phyloP scores from a whole-genome alignment of 306 rosid species.

The Cercis canadensis region DNA sequence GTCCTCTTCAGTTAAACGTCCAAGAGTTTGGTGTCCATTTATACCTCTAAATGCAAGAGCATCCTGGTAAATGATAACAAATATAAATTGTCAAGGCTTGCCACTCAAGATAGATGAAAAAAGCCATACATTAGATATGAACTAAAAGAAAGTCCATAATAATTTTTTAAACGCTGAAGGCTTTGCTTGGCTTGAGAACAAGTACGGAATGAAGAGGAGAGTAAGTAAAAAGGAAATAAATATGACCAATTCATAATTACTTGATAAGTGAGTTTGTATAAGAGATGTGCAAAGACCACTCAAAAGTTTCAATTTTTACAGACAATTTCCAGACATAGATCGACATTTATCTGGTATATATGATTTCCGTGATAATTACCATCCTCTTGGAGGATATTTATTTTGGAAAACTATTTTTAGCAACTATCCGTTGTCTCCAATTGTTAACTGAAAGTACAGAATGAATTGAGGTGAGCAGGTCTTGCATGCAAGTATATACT shows the following conservation, averaged over 20 bases:
- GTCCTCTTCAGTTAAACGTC: conserved; percentile 48
- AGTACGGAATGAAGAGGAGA: conserved; percentile 28
- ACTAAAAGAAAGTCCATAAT: conserved; percentile 14
- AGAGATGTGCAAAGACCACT: too few relatives aligned
- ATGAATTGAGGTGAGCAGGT: too few relatives aligned
- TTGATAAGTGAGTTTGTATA: not conserved
- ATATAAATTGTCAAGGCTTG: conserved; percentile 36
- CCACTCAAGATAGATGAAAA: conserved; percentile 27
- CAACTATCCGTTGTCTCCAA: too few relatives aligned
- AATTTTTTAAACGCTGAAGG: conserved; percentile 8
- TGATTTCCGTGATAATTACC: too few relatives aligned
- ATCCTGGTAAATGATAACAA: conserved; percentile 58
- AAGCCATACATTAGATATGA: conserved; percentile 20
- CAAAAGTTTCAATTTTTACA: too few relatives aligned
- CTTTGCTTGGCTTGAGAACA: conserved; percentile 10
- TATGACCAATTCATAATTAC: not conserved
- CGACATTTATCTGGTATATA: too few relatives aligned
- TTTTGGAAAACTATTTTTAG: too few relatives aligned
- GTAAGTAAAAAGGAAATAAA: conserved; percentile 7
- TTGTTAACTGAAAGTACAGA: too few relatives aligned
- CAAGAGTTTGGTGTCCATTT: conserved; percentile 47
- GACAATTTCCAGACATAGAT: too few relatives aligned
- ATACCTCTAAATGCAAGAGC: conserved; percentile 45
- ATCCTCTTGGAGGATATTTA: too few relatives aligned
- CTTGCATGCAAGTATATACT: too few relatives aligned